phyloP scores from a whole-genome alignment of 768 basidiomycete genomes.

The Ramaria rubella region DNA sequence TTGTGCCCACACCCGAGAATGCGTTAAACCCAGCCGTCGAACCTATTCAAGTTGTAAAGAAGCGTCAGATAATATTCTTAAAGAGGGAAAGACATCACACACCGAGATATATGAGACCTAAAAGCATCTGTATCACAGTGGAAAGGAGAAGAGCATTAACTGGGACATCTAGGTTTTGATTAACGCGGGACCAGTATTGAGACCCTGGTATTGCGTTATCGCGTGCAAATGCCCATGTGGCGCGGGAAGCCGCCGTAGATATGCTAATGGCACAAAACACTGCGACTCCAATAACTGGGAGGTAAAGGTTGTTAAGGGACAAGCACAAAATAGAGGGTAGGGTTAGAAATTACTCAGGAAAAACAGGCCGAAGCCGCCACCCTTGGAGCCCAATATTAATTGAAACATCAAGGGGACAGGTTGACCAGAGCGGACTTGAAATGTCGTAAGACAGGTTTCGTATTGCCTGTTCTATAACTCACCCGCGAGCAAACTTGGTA shows the following conservation, averaged over 20 bases:
- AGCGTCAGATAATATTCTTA: too few species aligned
- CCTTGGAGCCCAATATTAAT: conserved; percentile 53
- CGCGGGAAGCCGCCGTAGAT: conserved; percentile 59
- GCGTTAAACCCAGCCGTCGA: conserved; percentile 61
- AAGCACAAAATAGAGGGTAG: too few species aligned
- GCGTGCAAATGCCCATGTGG: conserved; percentile 66
- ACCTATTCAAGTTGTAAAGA: conserved; percentile 12
- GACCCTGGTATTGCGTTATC: conserved; percentile 59
- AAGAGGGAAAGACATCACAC: conserved; percentile 6
- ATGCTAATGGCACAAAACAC: conserved; percentile 63
- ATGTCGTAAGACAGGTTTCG: too few species aligned
- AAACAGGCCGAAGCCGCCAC: conserved; percentile 55
- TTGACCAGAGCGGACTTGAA: conserved; percentile 50
- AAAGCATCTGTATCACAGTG: conserved; percentile 47
- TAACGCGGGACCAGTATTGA: conserved; percentile 39
- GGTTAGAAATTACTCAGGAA: conserved; percentile 4
- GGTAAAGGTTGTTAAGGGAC: conserved; percentile 2
- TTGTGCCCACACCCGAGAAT: conserved; percentile 60
- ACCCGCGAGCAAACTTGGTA: conserved; percentile 46
- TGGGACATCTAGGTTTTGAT: conserved; percentile 41
- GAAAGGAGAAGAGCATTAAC: conserved; percentile 56
- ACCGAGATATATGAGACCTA: conserved; percentile 57
- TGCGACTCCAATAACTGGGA: conserved; percentile 44
- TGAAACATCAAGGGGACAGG: conserved; percentile 59
- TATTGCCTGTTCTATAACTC: conserved; percentile 9